phyloP scores from a whole-genome alignment of 164 flowering plant species.

The Santalum album region DNA sequence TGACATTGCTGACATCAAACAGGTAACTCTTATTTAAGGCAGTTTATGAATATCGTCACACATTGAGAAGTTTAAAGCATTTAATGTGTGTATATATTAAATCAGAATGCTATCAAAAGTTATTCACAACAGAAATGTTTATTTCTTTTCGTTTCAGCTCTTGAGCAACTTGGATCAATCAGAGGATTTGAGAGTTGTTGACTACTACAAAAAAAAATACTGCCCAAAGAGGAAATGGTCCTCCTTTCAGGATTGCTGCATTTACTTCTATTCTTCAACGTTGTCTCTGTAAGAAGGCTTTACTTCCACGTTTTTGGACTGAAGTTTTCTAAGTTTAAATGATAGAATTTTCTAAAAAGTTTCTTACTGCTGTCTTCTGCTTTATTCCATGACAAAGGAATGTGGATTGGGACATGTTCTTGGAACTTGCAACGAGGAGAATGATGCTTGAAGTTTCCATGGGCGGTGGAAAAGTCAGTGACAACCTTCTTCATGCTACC shows the following conservation, averaged over 20 bases:
- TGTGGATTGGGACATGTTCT: conserved; percentile 31
- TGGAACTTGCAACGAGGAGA: conserved; percentile 52
- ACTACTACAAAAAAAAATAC: conserved; percentile 58
- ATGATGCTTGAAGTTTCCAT: conserved; percentile 63
- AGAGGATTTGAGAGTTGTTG: conserved; percentile 36
- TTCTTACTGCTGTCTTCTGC: background rate
- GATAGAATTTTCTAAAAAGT: background rate
- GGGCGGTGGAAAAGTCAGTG: conserved; percentile 63
- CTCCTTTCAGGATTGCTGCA: conserved; percentile 48
- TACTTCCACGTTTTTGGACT: background rate
- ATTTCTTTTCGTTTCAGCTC: conserved; percentile 33
- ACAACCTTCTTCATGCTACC: conserved; percentile 51
- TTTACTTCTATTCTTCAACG: conserved; percentile 39
- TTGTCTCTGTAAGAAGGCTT: conserved; percentile 29
- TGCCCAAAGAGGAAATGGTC: conserved; percentile 63
- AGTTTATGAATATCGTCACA: background rate
- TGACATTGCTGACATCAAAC: conserved; percentile 55
- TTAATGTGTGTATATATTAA: no score
- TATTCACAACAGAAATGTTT: no score
- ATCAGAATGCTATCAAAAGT: no score
- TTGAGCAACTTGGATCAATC: conserved; percentile 36
- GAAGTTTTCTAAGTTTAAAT: conserved; percentile 2
- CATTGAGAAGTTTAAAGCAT: background rate
- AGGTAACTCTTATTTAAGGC: conserved; percentile 27
- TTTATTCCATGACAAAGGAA: conserved; percentile 21